Percentiles rank a stretch among this genome's conserved stretches.
Conservation (phyloP, 2,329 filamentous ascomycete species). For the Gyromitra esculenta region DNA sequence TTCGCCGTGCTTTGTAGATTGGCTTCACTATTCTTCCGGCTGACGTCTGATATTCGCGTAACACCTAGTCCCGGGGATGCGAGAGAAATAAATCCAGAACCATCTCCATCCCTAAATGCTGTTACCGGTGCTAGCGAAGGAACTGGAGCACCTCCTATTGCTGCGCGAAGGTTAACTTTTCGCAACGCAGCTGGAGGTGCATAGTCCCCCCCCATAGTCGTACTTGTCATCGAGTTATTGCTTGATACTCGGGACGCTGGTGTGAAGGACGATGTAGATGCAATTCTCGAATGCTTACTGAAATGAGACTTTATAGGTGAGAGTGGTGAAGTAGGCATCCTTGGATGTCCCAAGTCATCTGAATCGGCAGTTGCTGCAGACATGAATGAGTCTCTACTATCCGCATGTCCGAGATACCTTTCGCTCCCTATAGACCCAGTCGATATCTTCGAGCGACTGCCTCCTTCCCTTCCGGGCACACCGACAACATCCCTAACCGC, state of each 20-base stretch:
- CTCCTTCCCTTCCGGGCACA: slow-evolving; percentile 29
- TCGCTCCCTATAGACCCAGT: slow-evolving; percentile 49
- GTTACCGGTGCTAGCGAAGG: slow-evolving; percentile 52
- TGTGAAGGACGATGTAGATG: slow-evolving; percentile 43
- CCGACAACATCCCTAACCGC: slow-evolving; percentile 53
- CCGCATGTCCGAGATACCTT: slow-evolving; percentile 46
- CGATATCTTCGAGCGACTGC: slow-evolving; percentile 27
- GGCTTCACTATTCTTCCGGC: slow-evolving; percentile 36
- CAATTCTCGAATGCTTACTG: slow-evolving; percentile 41
- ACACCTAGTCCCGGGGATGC: slow-evolving; percentile 43
- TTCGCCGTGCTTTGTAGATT: slow-evolving; percentile 41
- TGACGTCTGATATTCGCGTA: slow-evolving; percentile 43
- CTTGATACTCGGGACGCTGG: slow-evolving; percentile 49
- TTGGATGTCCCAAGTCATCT: slow-evolving; percentile 31
- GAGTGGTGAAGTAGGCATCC: slow-evolving; percentile 44
- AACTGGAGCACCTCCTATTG: slow-evolving; percentile 46
- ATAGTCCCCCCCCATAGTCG: slow-evolving; percentile 43
- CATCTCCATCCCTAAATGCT: slow-evolving; percentile 48
- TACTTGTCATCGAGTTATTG: slow-evolving; percentile 50
- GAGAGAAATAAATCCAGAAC: slow-evolving; percentile 46
- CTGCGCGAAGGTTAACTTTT: slow-evolving; percentile 47
- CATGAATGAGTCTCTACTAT: slow-evolving; percentile 52
- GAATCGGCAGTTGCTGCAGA: slow-evolving; percentile 41
- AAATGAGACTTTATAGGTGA: slow-evolving; percentile 49
- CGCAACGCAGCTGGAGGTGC: slow-evolving; percentile 48